Evolutionary conservation across 2,329 filamentous ascomycete species (phyloP), one percentile per base, ranked within the genome.

Genomic region (Aspergillus proliferans): DNA sequence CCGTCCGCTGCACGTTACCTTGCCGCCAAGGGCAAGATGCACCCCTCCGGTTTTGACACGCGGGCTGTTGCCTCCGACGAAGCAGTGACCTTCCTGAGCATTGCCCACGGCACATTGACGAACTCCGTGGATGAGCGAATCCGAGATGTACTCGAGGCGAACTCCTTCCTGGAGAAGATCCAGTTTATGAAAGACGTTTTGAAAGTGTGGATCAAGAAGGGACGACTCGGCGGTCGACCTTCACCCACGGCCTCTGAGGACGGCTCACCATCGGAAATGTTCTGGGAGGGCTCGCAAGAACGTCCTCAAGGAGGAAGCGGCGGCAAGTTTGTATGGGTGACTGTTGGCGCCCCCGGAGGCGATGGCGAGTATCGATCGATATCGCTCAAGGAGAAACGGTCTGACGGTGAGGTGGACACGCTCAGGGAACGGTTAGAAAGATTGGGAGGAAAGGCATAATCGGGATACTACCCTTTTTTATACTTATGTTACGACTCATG

Each of bases 261-360:
- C 21, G 36, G 28, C 10, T 55, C 54, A 12, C 53, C 56, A 1
- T 46, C 55, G 3, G 67, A 68, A 44, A 64, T 69, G 45, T 70
- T 64, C 57, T 76, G 65, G 69, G 65, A 66, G 58, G 74, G 70
- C 38, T 62, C 59, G 34, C 71, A 68, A 58, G 72, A 66, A 58
- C 72, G 59, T 34, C 66, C 57, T 43, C 68, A 61, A 45, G 68
- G 70, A 48, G 76, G 62, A 15, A 76, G 79, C 24, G 66, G 62
- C 66, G 74, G 62, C 3, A 77, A 77, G 58, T 72, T 77, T 41
- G 74, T 73, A 48, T 80, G 78, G 74, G 74, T 76, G 21, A 75
- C 73, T 0, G 73, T 76, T 14, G 74, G 74, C 6, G 70, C 72
- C 18, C 71, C 69, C 19, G 73, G 72, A 47, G 74, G 73, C 21